A percentile compares a stretch with the other conserved stretches of the same genome.
Evolutionary conservation across 208 protist genomes (phyloP).

Genomic region (Leptomonas seymouri): DNA sequence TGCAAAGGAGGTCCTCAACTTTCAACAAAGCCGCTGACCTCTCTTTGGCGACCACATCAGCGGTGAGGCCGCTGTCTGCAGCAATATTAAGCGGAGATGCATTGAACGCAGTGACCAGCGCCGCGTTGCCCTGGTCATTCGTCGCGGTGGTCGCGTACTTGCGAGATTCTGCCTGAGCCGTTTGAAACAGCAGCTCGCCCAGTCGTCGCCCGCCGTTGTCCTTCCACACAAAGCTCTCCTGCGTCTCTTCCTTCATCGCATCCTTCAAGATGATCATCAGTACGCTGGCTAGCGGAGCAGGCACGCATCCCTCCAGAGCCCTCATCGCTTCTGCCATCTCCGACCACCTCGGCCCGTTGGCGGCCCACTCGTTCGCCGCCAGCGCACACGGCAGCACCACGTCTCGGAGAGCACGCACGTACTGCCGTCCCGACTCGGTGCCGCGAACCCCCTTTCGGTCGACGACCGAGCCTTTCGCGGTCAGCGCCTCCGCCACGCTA

Average conservation of each 20-base stretch:
- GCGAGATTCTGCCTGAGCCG: conserved; percentile 18
- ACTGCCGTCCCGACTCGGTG: conserved; percentile 35
- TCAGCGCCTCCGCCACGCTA: conserved; percentile 33
- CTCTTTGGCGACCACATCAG: conserved; percentile 6
- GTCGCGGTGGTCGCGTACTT: conserved; percentile 5
- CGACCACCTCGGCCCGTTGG: conserved; percentile 5
- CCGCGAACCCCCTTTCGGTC: conserved; percentile 37
- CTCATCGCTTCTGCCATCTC: conserved; percentile 19
- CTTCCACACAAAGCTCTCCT: conserved; percentile 48
- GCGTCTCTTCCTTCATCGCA: conserved; percentile 30
- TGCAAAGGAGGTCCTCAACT: conserved; percentile 66
- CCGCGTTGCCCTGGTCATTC: neutral
- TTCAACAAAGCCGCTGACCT: conserved; percentile 34
- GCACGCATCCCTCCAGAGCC: conserved; percentile 23
- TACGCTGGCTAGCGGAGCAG: conserved; percentile 35
- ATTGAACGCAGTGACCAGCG: neutral
- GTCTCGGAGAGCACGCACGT: conserved; percentile 22
- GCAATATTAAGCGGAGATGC: conserved; percentile 21
- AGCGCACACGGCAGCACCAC: conserved; percentile 35
- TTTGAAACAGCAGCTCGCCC: conserved; percentile 43
- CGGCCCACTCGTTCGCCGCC: conserved; percentile 14
- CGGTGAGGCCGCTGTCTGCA: neutral
- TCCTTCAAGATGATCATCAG: conserved; percentile 53
- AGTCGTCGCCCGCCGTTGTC: conserved; percentile 48
- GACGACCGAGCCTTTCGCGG: conserved; percentile 23